A percentile compares a stretch with the other conserved stretches of the same genome.
Evolutionary conservation across 129 eudicot species (phyloP).

Genomic region (Flaveria ramosissima): DNA sequence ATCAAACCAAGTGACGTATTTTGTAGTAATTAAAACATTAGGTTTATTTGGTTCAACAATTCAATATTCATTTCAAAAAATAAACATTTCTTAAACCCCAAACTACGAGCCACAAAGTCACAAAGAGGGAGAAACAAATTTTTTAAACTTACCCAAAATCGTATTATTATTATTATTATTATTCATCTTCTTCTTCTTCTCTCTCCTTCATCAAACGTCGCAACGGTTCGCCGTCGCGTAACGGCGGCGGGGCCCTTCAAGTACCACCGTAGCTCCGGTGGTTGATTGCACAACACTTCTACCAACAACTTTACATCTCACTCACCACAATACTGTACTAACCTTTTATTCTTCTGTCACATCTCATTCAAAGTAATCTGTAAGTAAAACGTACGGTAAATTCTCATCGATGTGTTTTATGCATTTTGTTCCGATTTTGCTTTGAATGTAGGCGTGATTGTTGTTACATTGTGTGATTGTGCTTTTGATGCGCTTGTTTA

Average conservation of each 20-base stretch:
- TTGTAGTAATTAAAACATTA: neutral
- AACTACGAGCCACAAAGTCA: neutral
- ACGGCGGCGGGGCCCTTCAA: slow-evolving; percentile 41
- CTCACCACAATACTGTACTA: neutral
- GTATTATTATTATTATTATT: too few species aligned
- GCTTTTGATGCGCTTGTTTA: neutral
- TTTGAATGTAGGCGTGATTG: too few species aligned
- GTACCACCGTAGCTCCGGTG: slow-evolving; percentile 11
- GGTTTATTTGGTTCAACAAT: slow-evolving; percentile 20
- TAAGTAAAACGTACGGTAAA: slow-evolving; percentile 22
- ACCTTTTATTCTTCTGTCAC: neutral
- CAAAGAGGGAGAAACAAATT: slow-evolving; percentile 27
- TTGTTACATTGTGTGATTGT: slow-evolving; percentile 13
- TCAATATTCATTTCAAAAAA: slow-evolving; percentile 4
- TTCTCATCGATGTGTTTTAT: neutral
- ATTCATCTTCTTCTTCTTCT: slow-evolving; percentile 8
- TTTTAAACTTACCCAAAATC: slow-evolving; percentile 35
- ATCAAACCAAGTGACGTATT: too few species aligned
- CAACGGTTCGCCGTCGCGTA: slow-evolving; percentile 75
- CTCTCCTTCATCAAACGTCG: slow-evolving; percentile 50
- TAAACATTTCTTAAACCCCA: slow-evolving; percentile 6
- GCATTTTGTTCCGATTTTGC: neutral
- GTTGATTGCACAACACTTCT: neutral
- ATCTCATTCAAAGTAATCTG: slow-evolving; percentile 14
- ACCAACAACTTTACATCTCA: slow-evolving; percentile 6